phyloP scores from a whole-genome alignment of 202 grass and related monocot species.

The Elaeis oleifera region DNA sequence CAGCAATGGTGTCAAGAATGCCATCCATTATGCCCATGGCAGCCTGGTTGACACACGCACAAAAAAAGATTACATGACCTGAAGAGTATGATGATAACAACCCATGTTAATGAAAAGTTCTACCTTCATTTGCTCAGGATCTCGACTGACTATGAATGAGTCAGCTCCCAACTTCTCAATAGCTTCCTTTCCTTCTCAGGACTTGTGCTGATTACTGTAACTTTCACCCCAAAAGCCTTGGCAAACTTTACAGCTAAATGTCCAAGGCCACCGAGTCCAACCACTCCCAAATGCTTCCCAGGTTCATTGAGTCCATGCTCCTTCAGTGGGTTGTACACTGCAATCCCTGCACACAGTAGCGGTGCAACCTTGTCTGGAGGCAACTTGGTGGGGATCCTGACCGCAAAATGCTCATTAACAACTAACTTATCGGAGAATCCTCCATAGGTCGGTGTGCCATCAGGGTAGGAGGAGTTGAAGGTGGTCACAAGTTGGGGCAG shows the following conservation, averaged over 20 bases:
- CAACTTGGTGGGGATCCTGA: constrained; percentile 10
- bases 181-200: constrained; percentile 15
- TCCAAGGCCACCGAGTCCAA: constrained; percentile 24
- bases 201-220: constrained; percentile 21
- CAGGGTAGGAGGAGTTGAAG: constrained; percentile 20
- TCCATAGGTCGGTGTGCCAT: constrained; percentile 2
- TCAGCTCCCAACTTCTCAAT: constrained; percentile 23
- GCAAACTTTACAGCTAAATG: constrained; percentile 27
- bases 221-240: constrained; percentile 19
- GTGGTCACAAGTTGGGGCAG: constrained; percentile 9
- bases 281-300: constrained; percentile 21
- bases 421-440: constrained; percentile 20
- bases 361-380: constrained; percentile 5
- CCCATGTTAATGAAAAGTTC: neutral
- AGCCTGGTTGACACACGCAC: neutral
- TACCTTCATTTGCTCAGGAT: constrained; percentile 24
- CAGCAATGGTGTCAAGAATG: constrained; percentile 20
- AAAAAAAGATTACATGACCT: neutral
- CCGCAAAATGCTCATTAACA: constrained; percentile 14
- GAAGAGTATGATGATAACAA: too few relatives aligned
- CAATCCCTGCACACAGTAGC: constrained; percentile 24
- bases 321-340: constrained; percentile 24
- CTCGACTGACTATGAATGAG: constrained; percentile 10
- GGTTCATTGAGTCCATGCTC: constrained; percentile 7
- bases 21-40: constrained; percentile 13